phyloP scores from a whole-genome alignment of 306 rosid species.

The Cucurbita maxima region DNA sequence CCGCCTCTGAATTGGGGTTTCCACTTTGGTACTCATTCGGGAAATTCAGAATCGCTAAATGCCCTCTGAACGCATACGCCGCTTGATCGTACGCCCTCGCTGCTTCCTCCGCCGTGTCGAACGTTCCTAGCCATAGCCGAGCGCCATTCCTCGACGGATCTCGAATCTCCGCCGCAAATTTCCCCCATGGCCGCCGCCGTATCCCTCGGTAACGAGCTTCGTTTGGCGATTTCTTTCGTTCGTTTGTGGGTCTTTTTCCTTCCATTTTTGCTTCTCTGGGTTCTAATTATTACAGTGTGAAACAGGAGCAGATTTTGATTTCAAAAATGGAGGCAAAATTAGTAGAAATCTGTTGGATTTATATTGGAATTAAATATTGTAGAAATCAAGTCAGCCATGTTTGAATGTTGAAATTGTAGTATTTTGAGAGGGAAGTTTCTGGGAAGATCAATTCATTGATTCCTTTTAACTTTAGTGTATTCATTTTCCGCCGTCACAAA shows the following conservation, averaged over 20 bases:
- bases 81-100: constrained; percentile 89
- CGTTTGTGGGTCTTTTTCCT: constrained; percentile 2
- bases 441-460: neutral
- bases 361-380: neutral
- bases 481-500: neutral
- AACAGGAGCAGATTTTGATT: neutral
- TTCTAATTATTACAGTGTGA: neutral
- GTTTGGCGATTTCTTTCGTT: neutral
- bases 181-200: constrained; percentile 81
- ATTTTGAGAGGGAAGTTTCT: neutral
- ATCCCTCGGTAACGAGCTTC: constrained; percentile 57
- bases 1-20: neutral
- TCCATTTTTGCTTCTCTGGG: constrained; percentile 20
- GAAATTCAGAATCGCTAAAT: constrained; percentile 70
- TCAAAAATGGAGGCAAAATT: neutral
- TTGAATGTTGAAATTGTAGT: constrained; percentile 5
- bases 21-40: constrained; percentile 45
- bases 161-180: constrained; percentile 82
- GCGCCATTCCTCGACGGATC: constrained; percentile 78
- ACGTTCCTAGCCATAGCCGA: constrained; percentile 76
- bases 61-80: constrained; percentile 70
- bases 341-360: neutral
- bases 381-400: constrained; percentile 6
- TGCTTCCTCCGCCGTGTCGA: constrained; percentile 69
- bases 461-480: neutral